These are phyloP conservation scores for Kodamaea lidongshanica DNA, from an alignment of 805 yeast species.

Conservation along the genomic window DNA sequence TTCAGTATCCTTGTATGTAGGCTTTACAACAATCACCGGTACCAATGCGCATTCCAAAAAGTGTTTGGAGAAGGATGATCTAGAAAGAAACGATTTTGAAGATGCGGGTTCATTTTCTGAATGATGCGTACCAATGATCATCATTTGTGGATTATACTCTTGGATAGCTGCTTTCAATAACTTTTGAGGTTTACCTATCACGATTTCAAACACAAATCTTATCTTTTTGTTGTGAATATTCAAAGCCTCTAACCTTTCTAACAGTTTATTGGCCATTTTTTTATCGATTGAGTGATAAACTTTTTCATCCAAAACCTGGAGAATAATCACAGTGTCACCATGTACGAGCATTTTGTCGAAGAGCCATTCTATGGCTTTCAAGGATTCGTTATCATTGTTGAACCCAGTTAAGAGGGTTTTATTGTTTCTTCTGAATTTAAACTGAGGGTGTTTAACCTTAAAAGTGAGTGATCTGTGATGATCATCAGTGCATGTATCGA, in stretches of 20 bases:
- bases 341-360: conserved; percentile 38
- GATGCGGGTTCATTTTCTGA: conserved; percentile 14
- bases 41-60: conserved; percentile 39
- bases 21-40: conserved; percentile 40
- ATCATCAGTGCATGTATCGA: conserved; percentile 31
- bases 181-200: conserved; percentile 37
- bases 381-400: conserved; percentile 32
- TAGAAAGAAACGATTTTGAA: conserved; percentile 25
- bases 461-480: conserved; percentile 32
- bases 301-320: conserved; percentile 38
- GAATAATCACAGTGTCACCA: conserved; percentile 38
- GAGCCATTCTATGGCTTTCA: conserved; percentile 39
- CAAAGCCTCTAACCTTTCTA: conserved; percentile 27
- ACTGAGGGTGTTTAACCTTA: conserved; percentile 38
- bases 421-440: conserved; percentile 39
- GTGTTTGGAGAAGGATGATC: conserved; percentile 33
- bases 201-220: conserved; percentile 35
- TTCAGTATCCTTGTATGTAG: conserved; percentile 29
- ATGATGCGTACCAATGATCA: conserved; percentile 39
- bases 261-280: conserved; percentile 20
- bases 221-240: conserved; percentile 32
- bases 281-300: conserved; percentile 22
- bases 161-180: conserved; percentile 33
- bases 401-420: conserved; percentile 37
- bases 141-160: conserved; percentile 40